Percentiles rank a stretch among this genome's conserved stretches.
These are phyloP conservation scores for Cladophialophora yegresii DNA, from an alignment of 2,329 filamentous ascomycete species.

Conservation along the genomic window DNA sequence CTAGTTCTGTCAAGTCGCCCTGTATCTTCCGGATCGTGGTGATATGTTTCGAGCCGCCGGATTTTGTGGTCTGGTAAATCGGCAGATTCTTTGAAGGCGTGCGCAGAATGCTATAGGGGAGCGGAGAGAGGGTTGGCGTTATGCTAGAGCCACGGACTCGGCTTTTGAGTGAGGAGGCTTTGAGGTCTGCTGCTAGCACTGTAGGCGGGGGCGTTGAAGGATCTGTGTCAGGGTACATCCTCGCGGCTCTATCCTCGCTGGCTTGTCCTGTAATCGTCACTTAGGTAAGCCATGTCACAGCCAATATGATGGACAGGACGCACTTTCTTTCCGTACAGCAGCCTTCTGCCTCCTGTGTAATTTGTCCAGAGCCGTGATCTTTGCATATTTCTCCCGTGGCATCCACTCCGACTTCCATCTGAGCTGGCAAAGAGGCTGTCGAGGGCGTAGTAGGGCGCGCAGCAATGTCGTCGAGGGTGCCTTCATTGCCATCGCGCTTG, in stretches of 20 bases:
- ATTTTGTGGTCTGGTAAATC: constrained; percentile 73
- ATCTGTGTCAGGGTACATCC: constrained; percentile 30
- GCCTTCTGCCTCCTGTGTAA: constrained; percentile 37
- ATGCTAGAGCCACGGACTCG: constrained; percentile 40
- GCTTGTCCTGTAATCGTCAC: constrained; percentile 13
- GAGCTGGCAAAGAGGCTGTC: constrained; percentile 29
- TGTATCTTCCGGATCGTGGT: constrained; percentile 78
- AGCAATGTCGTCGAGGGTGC: constrained; percentile 32
- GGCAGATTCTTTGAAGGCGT: constrained; percentile 71
- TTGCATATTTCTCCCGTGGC: constrained; percentile 36
- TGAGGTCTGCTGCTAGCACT: constrained; percentile 41
- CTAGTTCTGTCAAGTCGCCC: constrained; percentile 67
- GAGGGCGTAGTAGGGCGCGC: constrained; percentile 25
- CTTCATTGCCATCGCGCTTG: constrained; percentile 21
- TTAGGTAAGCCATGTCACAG: constrained; percentile 1
- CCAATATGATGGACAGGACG: constrained; percentile 1
- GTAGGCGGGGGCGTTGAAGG: constrained; percentile 32
- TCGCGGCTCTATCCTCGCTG: constrained; percentile 19
- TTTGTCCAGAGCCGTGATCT: constrained; percentile 36
- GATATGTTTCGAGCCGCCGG: constrained; percentile 72
- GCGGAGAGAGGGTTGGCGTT: constrained; percentile 40
- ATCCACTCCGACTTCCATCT: constrained; percentile 34
- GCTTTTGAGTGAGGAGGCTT: constrained; percentile 41
- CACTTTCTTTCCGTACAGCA: constrained; percentile 33
- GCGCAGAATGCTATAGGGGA: constrained; percentile 71